These are phyloP conservation scores for Tylopilus vinaceipallidus DNA, from an alignment of 768 basidiomycete genomes.

Conservation along the genomic window DNA sequence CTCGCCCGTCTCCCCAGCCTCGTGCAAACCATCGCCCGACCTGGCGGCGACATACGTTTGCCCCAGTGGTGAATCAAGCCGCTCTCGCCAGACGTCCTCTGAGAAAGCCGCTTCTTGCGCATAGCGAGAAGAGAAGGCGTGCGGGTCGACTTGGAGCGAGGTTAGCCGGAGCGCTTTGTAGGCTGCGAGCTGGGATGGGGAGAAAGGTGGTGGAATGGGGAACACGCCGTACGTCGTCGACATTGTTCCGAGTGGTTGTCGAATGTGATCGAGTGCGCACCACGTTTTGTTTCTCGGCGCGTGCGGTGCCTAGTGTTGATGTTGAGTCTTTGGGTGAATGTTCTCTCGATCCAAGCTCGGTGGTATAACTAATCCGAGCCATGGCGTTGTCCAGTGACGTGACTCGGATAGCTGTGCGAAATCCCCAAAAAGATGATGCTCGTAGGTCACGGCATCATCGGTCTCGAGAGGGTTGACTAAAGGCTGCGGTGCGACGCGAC, in stretches of 20 bases:
- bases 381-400: too few relatives aligned
- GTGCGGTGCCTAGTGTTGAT: too few relatives aligned
- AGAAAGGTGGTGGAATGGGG: constrained; percentile 10
- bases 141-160: constrained; percentile 23
- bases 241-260: background rate
- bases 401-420: too few relatives aligned
- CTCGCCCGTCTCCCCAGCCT: background rate
- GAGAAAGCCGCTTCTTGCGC: constrained; percentile 20
- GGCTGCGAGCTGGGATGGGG: constrained; percentile 24
- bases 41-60: constrained; percentile 18
- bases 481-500: too few relatives aligned
- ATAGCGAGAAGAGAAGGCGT: constrained; percentile 23
- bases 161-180: constrained; percentile 23
- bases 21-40: background rate
- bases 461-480: too few relatives aligned
- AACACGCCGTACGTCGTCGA: constrained; percentile 15
- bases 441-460: too few relatives aligned
- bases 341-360: too few relatives aligned
- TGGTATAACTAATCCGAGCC: too few relatives aligned
- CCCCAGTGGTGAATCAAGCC: constrained; percentile 12
- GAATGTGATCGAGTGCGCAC: too few relatives aligned
- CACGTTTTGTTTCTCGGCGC: too few relatives aligned
- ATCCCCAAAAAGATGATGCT: too few relatives aligned
- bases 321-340: too few relatives aligned
- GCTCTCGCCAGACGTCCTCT: constrained; percentile 23